Conservation (phyloP, 106 monocot genomes). For the Alisma plantagoaquatica region DNA sequence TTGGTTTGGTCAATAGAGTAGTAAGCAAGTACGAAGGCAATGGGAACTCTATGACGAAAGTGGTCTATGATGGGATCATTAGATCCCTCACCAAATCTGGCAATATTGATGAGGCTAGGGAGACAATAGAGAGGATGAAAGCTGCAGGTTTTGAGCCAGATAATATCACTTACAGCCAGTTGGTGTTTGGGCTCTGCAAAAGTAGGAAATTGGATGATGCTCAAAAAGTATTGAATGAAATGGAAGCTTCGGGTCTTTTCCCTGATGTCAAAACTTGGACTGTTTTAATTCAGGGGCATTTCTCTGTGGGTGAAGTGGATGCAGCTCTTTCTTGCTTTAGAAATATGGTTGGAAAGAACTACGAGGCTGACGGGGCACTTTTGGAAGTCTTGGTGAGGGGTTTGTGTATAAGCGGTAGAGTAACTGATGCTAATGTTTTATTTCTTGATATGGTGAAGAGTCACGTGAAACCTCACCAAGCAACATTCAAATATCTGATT, state of each 20-base stretch:
- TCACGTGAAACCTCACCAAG: constrained; percentile 63
- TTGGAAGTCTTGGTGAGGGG: constrained; percentile 64
- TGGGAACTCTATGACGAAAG: constrained; percentile 62
- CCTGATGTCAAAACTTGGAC: constrained; percentile 98
- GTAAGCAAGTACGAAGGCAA: constrained; percentile 58
- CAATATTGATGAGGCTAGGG: constrained; percentile 56
- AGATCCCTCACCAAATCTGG: constrained; percentile 57
- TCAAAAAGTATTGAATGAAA: constrained; percentile 54
- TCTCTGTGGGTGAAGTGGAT: constrained; percentile 39
- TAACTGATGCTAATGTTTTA: constrained; percentile 31
- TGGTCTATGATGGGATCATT: constrained; percentile 85
- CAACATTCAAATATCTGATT: constrained; percentile 69
- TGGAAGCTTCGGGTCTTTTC: constrained; percentile 42
- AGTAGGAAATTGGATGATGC: constrained; percentile 69
- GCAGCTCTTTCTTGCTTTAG: constrained; percentile 45
- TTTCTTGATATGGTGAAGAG: constrained; percentile 47
- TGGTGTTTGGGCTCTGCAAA: constrained; percentile 85
- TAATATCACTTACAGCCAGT: constrained; percentile 89
- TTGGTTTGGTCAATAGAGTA: constrained; percentile 58
- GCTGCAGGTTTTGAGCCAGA: constrained; percentile 58
- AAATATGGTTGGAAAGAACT: constrained; percentile 53
- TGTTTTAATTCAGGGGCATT: constrained; percentile 74
- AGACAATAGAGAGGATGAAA: constrained; percentile 65
- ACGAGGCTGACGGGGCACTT: constrained; percentile 54
- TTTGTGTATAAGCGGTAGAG: constrained; percentile 34